A percentile compares a stretch with the other conserved stretches of the same genome.
Conservation (phyloP, 805 yeast species). For the Starmerella apicola region DNA sequence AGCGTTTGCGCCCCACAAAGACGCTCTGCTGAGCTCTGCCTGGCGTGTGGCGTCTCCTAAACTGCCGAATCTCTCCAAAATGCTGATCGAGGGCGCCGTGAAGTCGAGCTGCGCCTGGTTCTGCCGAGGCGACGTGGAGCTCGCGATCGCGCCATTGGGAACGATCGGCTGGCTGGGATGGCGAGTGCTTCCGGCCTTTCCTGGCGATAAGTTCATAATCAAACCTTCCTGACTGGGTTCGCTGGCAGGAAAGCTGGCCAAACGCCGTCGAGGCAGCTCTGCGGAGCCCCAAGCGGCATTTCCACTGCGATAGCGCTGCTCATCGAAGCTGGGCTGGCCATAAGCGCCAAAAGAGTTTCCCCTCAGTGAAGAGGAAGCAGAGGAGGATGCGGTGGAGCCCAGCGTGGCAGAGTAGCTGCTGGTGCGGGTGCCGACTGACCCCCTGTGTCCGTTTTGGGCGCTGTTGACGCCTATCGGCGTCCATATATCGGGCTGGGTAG, state of each 20-base stretch:
- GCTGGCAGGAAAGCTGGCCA: slow-evolving; percentile 10
- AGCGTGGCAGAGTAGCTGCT: no score
- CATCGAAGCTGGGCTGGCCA: slow-evolving; percentile 16
- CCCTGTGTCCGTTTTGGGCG: no score
- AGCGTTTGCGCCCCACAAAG: not conserved
- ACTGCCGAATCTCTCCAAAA: slow-evolving; percentile 20
- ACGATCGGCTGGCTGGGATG: no score
- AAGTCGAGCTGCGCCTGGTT: slow-evolving; percentile 11
- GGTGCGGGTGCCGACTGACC: no score
- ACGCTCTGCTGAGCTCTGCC: slow-evolving; percentile 8
- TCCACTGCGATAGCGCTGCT: slow-evolving; percentile 19
- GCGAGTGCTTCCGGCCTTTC: no score
- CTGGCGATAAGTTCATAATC: slow-evolving; percentile 12
- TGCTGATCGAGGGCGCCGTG: slow-evolving; percentile 20
- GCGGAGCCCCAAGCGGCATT: slow-evolving; percentile 24
- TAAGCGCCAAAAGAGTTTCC: slow-evolving; percentile 15
- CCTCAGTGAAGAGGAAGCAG: not conserved
- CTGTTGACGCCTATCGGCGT: slow-evolving; percentile 4
- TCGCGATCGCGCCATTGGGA: not conserved
- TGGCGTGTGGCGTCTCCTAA: slow-evolving; percentile 22
- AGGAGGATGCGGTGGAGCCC: no score
- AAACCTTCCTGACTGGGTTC: slow-evolving; percentile 14
- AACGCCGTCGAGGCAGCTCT: slow-evolving; percentile 12
- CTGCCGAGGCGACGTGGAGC: not conserved
- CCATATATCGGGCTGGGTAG: slow-evolving; percentile 3